phyloP scores from a whole-genome alignment of 768 basidiomycete species.

The Lactifluus subvellereus region DNA sequence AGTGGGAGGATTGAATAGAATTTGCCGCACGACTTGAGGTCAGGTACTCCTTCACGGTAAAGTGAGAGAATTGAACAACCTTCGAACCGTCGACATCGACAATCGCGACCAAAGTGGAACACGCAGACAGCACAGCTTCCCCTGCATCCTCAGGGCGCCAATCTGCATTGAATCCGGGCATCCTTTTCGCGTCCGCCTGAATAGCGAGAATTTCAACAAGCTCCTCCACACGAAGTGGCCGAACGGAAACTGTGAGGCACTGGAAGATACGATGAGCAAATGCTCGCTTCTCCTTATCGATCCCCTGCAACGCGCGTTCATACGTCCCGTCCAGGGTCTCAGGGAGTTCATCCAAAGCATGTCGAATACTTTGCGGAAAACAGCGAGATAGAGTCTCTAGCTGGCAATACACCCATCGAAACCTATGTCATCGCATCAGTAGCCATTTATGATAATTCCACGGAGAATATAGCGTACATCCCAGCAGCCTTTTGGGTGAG shows the following conservation, averaged over 20 bases:
- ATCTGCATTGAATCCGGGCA: not conserved
- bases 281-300: not conserved
- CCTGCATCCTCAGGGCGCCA: not conserved
- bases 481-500: too few species aligned
- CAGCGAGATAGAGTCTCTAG: not conserved
- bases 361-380: not conserved
- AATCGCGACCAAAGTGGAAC: not conserved
- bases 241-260: not conserved
- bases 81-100: not conserved
- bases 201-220: not conserved
- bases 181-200: not conserved
- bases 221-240: not conserved
- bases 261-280: not conserved
- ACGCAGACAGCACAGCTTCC: not conserved
- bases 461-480: too few species aligned
- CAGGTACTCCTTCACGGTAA: not conserved
- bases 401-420: not conserved
- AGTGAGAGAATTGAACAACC: not conserved
- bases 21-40: not conserved
- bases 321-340: not conserved
- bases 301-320: not conserved
- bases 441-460: too few species aligned
- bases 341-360: not conserved
- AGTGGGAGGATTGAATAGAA: not conserved
- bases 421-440: not conserved